Percentiles rank a stretch among this genome's conserved stretches.
Conservation (phyloP, 306 rosid genomes). For the Acacia acuminata region DNA sequence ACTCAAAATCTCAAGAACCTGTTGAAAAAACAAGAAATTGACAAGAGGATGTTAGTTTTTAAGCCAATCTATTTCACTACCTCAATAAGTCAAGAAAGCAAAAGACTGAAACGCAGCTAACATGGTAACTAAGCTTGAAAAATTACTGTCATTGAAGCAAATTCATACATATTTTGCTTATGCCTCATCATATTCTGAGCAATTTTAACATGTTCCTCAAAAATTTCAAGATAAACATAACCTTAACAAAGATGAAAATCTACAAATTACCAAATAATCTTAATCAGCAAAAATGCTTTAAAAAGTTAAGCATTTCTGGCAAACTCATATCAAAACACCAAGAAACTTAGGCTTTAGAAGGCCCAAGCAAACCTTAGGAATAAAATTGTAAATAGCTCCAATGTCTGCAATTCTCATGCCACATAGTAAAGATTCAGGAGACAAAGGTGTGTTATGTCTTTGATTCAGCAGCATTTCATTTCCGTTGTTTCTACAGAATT, state of each 20-base stretch:
- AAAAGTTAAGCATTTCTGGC: not conserved
- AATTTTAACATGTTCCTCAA: not conserved
- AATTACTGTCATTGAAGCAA: not conserved
- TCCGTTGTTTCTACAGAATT: not conserved
- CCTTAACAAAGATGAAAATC: not conserved
- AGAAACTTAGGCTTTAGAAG: not conserved
- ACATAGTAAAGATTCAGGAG: not conserved
- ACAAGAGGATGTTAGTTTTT: constrained; percentile 2
- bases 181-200: not conserved
- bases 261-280: not conserved
- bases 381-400: not conserved
- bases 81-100: not conserved
- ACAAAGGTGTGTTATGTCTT: not conserved
- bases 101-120: not conserved
- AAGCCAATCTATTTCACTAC: constrained; percentile 1
- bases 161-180: not conserved
- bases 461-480: no score
- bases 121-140: not conserved
- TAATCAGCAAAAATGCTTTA: not conserved
- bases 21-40: constrained; percentile 29
- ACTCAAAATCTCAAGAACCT: constrained; percentile 97
- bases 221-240: not conserved
- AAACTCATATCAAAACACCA: not conserved
- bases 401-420: not conserved
- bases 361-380: not conserved